These are phyloP conservation scores for Centaurea solstitialis DNA, from an alignment of 129 eudicot genomes.

Conservation along the genomic window DNA sequence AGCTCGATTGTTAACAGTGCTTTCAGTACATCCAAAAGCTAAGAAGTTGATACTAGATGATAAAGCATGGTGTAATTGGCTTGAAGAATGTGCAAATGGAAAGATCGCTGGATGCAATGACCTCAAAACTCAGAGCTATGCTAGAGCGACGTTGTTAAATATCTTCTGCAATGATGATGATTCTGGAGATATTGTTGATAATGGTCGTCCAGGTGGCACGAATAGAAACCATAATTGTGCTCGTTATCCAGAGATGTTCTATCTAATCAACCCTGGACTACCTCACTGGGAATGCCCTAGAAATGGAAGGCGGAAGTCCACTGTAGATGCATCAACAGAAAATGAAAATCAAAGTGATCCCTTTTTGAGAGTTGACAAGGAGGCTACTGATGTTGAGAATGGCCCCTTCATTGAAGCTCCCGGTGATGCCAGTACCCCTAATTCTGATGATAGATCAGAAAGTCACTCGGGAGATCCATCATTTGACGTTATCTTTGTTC, in stretches of 20 bases:
- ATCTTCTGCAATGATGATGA: conserved; percentile 56
- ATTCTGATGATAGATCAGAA: conserved; percentile 28
- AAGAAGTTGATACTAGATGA: conserved; percentile 70
- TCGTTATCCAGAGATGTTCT: conserved; percentile 81
- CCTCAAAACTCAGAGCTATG: conserved; percentile 91
- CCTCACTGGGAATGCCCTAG: conserved; percentile 83
- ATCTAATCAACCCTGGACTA: conserved; percentile 73
- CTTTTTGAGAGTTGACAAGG: conserved; percentile 21
- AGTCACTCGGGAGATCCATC: conserved; percentile 43
- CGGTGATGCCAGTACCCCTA: conserved; percentile 25
- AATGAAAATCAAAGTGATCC: conserved; percentile 21
- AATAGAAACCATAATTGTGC: conserved; percentile 44
- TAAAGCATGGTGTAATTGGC: conserved; percentile 77
- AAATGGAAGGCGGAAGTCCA: conserved; percentile 16
- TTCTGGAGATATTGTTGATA: conserved; percentile 30
- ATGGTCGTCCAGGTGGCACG: conserved; percentile 25
- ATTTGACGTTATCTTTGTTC: conserved; percentile 87
- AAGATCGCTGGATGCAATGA: conserved; percentile 77
- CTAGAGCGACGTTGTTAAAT: conserved; percentile 85
- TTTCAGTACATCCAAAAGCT: conserved; percentile 85
- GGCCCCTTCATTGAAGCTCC: background rate
- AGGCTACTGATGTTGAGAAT: conserved; percentile 32
- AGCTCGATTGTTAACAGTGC: conserved; percentile 77
- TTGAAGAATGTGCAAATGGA: conserved; percentile 94
- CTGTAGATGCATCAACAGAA: background rate